phyloP scores from a whole-genome alignment of 345 rosid genomes.

The Ceriops tagal region DNA sequence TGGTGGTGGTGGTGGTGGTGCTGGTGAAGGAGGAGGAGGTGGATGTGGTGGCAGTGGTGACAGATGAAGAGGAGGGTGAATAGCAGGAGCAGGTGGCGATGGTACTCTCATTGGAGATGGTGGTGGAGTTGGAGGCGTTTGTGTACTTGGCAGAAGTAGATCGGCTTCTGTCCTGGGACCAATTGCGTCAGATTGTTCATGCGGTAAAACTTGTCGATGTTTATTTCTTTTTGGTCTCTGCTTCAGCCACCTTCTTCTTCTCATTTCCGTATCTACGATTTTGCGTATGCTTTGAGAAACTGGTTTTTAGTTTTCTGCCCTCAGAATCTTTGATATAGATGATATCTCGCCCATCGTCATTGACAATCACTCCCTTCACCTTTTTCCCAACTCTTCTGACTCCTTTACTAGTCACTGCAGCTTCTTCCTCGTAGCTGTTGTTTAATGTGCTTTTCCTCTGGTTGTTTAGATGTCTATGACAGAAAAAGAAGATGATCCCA shows the following conservation, averaged over 20 bases:
- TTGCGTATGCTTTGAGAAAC: conserved; percentile 32
- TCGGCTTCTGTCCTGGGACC: not conserved
- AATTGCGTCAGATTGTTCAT: conserved; percentile 9
- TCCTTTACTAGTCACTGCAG: conserved; percentile 28
- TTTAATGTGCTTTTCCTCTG: conserved; percentile 7
- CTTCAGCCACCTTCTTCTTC: conserved; percentile 22
- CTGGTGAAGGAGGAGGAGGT: conserved; percentile 9
- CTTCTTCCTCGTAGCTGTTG: conserved; percentile 35
- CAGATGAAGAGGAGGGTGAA: conserved; percentile 8
- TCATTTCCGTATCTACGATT: conserved; percentile 45
- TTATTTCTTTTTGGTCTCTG: conserved; percentile 10
- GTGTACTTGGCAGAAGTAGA: conserved; percentile 1
- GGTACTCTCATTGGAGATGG: conserved; percentile 3
- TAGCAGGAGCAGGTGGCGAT: conserved; percentile 5
- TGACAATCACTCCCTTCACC: conserved; percentile 45
- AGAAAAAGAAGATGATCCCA: conserved; percentile 31
- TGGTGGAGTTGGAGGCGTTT: not conserved
- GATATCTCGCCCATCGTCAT: conserved; percentile 50
- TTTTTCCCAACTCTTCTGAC: conserved; percentile 28
- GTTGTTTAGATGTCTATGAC: conserved; percentile 13
- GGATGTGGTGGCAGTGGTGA: conserved; percentile 15
- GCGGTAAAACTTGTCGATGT: conserved; percentile 6
- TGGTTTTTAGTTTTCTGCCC: conserved; percentile 19
- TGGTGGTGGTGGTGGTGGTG: conserved; percentile 10
- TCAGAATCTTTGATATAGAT: conserved; percentile 48